Conservation (phyloP, 768 basidiomycete species). For the Suillus alpinus region DNA sequence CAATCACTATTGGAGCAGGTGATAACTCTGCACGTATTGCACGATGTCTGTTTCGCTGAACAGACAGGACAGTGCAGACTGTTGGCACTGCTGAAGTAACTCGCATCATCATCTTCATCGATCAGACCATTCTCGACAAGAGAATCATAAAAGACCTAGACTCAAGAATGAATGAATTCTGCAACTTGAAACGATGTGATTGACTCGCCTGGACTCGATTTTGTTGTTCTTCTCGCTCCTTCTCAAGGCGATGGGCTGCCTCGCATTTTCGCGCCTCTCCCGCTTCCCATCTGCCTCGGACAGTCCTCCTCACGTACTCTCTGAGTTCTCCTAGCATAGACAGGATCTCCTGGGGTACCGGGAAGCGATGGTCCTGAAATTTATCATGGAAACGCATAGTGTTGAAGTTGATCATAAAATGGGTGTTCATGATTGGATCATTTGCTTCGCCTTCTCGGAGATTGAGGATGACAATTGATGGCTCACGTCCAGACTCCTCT, state of each 20-base stretch:
- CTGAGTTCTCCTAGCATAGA: background rate
- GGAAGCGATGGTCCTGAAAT: background rate
- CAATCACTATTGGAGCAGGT: background rate
- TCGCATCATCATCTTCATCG: background rate
- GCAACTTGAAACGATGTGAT: background rate
- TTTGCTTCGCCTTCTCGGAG: slow-evolving; percentile 3
- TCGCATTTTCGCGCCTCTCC: background rate
- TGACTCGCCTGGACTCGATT: background rate
- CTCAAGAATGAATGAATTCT: background rate
- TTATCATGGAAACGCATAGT: slow-evolving; percentile 5
- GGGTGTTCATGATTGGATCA: background rate
- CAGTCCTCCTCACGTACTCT: background rate
- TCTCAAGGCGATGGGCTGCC: background rate
- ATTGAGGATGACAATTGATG: slow-evolving; percentile 5
- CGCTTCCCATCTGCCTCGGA: background rate
- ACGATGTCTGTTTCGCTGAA: background rate
- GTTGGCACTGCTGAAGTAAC: background rate
- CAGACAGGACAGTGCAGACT: slow-evolving; percentile 1
- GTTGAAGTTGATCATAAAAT: slow-evolving; percentile 8
- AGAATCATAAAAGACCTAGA: background rate
- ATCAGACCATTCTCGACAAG: slow-evolving; percentile 2
- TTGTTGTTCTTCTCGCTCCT: background rate
- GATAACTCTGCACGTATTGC: background rate
- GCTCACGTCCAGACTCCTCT: slow-evolving; percentile 1
- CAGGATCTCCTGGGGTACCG: background rate